phyloP scores from a whole-genome alignment of 306 rosid genomes.

The Trifolium repens region DNA sequence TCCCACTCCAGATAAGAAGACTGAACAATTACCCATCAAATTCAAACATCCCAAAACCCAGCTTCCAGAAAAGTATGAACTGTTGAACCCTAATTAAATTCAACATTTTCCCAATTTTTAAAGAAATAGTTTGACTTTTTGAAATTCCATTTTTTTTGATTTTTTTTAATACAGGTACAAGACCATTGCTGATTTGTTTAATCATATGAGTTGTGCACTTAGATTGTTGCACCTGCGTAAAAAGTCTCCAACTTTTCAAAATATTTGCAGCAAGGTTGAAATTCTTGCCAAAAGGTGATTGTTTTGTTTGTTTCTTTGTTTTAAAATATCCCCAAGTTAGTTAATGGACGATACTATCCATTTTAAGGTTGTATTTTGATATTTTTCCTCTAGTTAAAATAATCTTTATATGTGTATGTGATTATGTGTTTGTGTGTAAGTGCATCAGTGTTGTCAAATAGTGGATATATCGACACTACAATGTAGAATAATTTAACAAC shows the following conservation, averaged over 20 bases:
- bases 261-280: constrained; percentile 59
- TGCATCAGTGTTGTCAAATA: background rate
- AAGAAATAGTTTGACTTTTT: background rate
- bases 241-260: constrained; percentile 58
- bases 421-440: background rate
- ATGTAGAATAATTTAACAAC: background rate
- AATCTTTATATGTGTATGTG: background rate
- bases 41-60: constrained; percentile 33
- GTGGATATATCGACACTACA: background rate
- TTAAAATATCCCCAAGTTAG: background rate
- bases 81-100: constrained; percentile 23
- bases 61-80: constrained; percentile 56
- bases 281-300: constrained; percentile 60
- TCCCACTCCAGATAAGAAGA: constrained; percentile 64
- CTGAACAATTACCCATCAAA: constrained; percentile 43
- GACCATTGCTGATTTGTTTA: constrained; percentile 52
- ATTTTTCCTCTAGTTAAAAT: background rate
- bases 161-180: constrained; percentile 47
- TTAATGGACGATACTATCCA: background rate
- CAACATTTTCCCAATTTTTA: background rate
- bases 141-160: background rate
- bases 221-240: constrained; percentile 57
- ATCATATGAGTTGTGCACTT: constrained; percentile 58
- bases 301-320: constrained; percentile 1
- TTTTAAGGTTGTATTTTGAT: background rate